phyloP scores from a whole-genome alignment of 1,139 yeast genomes.

The Pneumocystis carinii region DNA sequence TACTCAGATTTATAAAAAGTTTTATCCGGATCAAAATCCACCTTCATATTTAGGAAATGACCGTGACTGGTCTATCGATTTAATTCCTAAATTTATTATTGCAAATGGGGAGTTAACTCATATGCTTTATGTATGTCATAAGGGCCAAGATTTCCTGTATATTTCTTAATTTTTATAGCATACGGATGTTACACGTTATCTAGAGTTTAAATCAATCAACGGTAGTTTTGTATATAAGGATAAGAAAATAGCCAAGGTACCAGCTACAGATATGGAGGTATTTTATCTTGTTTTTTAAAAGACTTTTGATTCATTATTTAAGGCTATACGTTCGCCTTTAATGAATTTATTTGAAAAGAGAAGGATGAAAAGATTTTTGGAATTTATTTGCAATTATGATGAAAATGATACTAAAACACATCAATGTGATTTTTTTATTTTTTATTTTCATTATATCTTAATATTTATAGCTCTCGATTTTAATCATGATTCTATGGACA shows the following conservation, averaged over 20 bases:
- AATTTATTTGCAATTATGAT: constrained; percentile 68
- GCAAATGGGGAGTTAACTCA: constrained; percentile 95
- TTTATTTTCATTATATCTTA: background rate
- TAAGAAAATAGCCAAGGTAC: constrained; percentile 89
- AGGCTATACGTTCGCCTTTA: constrained; percentile 71
- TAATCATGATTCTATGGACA: constrained; percentile 84
- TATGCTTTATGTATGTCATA: constrained; percentile 34
- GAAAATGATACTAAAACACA: constrained; percentile 72
- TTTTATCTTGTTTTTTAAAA: background rate
- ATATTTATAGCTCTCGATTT: constrained; percentile 38
- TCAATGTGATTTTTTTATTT: constrained; percentile 33
- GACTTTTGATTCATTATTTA: constrained; percentile 27
- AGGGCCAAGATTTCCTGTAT: background rate
- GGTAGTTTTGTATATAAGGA: constrained; percentile 89
- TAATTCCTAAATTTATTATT: constrained; percentile 94
- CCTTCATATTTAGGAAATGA: constrained; percentile 69
- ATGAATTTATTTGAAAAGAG: constrained; percentile 96
- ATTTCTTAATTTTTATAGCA: constrained; percentile 34
- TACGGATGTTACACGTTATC: constrained; percentile 87
- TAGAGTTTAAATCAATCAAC: constrained; percentile 88
- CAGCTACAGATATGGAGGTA: constrained; percentile 53
- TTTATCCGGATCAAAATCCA: constrained; percentile 43
- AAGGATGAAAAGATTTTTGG: constrained; percentile 82
- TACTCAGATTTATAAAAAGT: constrained; percentile 33
- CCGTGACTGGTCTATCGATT: constrained; percentile 94